Evolutionary conservation across 2,329 filamentous ascomycete species (phyloP), one percentile per base, ranked within the genome.

Genomic region (Reticulascus tulasneorum): DNA sequence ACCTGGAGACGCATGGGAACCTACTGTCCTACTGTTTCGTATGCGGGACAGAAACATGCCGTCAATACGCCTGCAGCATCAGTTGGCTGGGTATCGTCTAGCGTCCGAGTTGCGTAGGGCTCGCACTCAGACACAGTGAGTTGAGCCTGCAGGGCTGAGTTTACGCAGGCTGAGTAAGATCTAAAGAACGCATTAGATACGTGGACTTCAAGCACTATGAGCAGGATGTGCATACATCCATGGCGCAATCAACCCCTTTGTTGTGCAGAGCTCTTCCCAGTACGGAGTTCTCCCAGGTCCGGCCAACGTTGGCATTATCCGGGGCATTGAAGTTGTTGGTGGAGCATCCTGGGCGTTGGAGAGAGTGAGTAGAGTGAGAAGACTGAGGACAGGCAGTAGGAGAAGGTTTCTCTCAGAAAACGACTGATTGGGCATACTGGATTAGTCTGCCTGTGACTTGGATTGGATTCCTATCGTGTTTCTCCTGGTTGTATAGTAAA

Each of bases 251-350:
- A 33, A 23, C 4, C 29, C 28, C 13, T n/a, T 39, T 6, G 22
- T 26, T n/a, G 32, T 31, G 15, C 22, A 39, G 2, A 36, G 12
- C 15, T 39, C 33, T 9, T 36, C 21, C 26, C 18, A 36, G 4
- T 23, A 33, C 9, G 18, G 35, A 6, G 22, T 36, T 19, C 27
- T 30, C 6, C 26, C 12, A 6, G 37, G 37, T 11, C 37, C 37
- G 12, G 33, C 26, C 7, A 36, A 11, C 16, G 33, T 36, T n/a
- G 37, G 33, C 33, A 39, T 27, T 22, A 39, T 30, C 10, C 22
- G 26, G 5, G 27, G 37, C 9, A 31, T 12, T 8, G 31, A 31
- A 10, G 20, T 18, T 17, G 33, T 26, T 7, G 26, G 22, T 13
- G 32, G 18, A 4, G 26, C 17, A 9, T 12, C 23, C 27, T 36